Base-by-base conservation (phyloP, 2,329 filamentous ascomycete genomes). In the Ophiostoma perfectum region DNA sequence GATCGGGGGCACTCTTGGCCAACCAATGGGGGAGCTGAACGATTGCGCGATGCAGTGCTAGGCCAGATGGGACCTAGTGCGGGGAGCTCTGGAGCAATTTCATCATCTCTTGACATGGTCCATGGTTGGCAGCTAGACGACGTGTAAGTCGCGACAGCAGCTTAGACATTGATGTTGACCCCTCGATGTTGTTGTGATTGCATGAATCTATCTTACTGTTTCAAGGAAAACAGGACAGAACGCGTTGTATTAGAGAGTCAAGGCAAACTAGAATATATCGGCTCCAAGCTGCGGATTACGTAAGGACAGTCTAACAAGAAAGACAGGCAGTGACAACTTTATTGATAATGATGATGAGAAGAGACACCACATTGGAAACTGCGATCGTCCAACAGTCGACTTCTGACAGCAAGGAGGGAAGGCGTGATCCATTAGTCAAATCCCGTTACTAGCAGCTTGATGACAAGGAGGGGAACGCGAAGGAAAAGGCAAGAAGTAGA, bases 31-130 rank as follows among this genome's bases (percentile, higher is more conserved):
- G 6, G n/a, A 5, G 6, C n/a, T 8, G 9, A 14, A 16, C 38
- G 69, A 72, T 72, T 72, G 71, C 71, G 71, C 71, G 70, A 72
- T 72, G 64, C n/a, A 0, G 55, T 42, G n/a, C 71, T 72, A 72
- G 47, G 8, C 70, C 65, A 2, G 4, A 66, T 44, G 5, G n/a
- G 49, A 68, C 8, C 55, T 72, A 72, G 71, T 66, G 70, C 70
- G 69, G 69, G 69, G 70, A 67, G 65, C 60, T 68, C 64, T 42
- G 55, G 60, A 42, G 67, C 27, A 41, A 47, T 64, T 27, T 64
- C 63, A 64, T 64, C 63, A 64, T 64, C 41, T 52, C 16, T 52
- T 18, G 49, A 52, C 55, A 38, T 60, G n/a, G 11, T 12, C 38
- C 38, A 45, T 12, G 16, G 38, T 39, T 38, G 55, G 45, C 55